Base-by-base conservation (phyloP, 148 eudicot species). In the Spergularia marina region DNA sequence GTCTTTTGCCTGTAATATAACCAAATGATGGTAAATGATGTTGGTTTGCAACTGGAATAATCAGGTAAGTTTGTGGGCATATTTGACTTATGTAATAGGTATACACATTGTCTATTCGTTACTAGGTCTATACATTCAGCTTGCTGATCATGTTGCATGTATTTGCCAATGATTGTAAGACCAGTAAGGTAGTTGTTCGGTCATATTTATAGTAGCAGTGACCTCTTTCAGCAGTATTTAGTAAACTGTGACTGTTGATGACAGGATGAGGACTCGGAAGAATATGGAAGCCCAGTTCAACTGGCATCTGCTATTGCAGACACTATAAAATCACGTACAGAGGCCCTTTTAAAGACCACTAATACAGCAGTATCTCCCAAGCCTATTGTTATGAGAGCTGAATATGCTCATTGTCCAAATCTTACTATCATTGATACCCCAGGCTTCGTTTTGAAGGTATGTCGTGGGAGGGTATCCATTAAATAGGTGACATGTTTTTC, bases 391-490 rank as follows among this genome's bases (percentile, higher is more conserved):
- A 91, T 96, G 92, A 85, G 99, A 88, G 98, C 94, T 71, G 99
- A 95, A 84, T 95, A 92, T 83, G 98, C 99, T 40, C 90, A 91
- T 62, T 92, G 97, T 74, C 99, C 99, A 49, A 95, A 95, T 83
- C 94, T 95, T 60, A 95, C 96, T n/a, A 88, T 95, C 52, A 92
- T 95, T 69, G 99, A 95, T 66, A 95, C 99, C 10, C 99, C 99
- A 2, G 99, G 99, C 10, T 95, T 95, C 78, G 91, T 95, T 81
- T 91, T 95, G 74, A 95, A 95, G 97, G 99, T 92, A 80, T 53
- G 23, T 49, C 18, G 15, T 16, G 64, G 20, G 18, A 77, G 70
- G 49, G 20, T 77, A 12, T 17, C 21, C 10, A 16, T 41, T 44
- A 30, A 39, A 74, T 56, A 56, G 23, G 15, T 41, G 51, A 13